These are phyloP conservation scores for Cercophora scortea DNA, from an alignment of 495 filamentous ascomycete species.

Conservation along the genomic window DNA sequence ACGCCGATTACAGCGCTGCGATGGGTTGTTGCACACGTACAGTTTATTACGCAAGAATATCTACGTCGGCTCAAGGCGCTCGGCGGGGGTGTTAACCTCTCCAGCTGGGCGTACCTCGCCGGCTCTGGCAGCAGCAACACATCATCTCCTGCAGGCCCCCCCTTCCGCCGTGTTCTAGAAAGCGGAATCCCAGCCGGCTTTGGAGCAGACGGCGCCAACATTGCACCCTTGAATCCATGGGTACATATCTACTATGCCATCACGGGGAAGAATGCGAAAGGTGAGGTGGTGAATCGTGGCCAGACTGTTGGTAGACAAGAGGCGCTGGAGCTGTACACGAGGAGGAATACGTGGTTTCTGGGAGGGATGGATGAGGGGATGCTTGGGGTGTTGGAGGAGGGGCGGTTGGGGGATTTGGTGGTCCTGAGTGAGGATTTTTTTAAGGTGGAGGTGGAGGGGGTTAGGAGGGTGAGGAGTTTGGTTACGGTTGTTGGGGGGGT, in stretches of 20 bases:
- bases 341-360: slow-evolving; percentile 21
- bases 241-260: slow-evolving; percentile 21
- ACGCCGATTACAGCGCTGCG: slow-evolving; percentile 7
- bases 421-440: slow-evolving; percentile 22
- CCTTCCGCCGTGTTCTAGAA: slow-evolving; percentile 13
- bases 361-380: slow-evolving; percentile 16
- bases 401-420: slow-evolving; percentile 19
- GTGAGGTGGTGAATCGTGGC: slow-evolving; percentile 16
- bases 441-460: slow-evolving; percentile 10
- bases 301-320: slow-evolving; percentile 14
- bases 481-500: slow-evolving; percentile 17
- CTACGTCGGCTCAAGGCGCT: slow-evolving; percentile 13
- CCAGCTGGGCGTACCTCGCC: slow-evolving; percentile 17
- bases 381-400: slow-evolving; percentile 16
- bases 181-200: slow-evolving; percentile 19
- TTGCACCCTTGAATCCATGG: slow-evolving; percentile 23
- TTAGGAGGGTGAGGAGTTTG: slow-evolving; percentile 15
- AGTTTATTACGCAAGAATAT: slow-evolving; percentile 16
- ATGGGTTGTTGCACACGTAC: slow-evolving; percentile 24
- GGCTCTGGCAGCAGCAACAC: slow-evolving; percentile 9
- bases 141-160: slow-evolving; percentile 15
- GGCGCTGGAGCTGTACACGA: slow-evolving; percentile 15
- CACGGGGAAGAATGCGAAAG: slow-evolving; percentile 19
- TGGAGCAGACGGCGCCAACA: slow-evolving; percentile 21
- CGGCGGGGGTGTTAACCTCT: slow-evolving; percentile 21